Conservation (phyloP, 1,139 yeast genomes). For the Citeromyces siamensis region DNA sequence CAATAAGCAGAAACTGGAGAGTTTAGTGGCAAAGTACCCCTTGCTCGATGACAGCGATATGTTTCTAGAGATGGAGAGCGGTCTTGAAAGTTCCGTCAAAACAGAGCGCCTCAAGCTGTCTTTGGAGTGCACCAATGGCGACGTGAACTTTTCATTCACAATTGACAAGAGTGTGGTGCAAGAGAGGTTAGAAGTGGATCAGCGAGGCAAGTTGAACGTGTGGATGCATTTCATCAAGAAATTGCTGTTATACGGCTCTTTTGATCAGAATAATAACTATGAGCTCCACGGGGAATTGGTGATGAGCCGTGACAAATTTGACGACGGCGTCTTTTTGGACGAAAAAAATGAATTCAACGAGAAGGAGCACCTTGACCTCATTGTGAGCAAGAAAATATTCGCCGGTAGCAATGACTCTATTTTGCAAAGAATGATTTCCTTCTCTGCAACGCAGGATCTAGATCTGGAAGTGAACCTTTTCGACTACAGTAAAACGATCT, state of each 20-base stretch:
- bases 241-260: slow-evolving; percentile 2
- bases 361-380: slow-evolving; percentile 3
- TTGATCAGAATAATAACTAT: slow-evolving; percentile 1
- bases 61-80: slow-evolving; percentile 1
- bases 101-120: slow-evolving; percentile 2
- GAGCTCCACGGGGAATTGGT: slow-evolving; percentile 1
- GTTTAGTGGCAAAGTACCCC: background rate
- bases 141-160: background rate
- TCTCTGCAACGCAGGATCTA: background rate
- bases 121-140: slow-evolving; percentile 4
- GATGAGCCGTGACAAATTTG: background rate
- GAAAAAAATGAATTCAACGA: background rate
- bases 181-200: background rate
- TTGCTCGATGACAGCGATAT: background rate
- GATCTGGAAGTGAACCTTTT: slow-evolving; percentile 2
- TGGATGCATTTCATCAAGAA: slow-evolving; percentile 1
- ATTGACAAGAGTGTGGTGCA: background rate
- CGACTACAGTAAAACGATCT: background rate
- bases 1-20: background rate
- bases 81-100: too few relatives aligned
- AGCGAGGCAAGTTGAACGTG: background rate
- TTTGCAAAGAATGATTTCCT: background rate
- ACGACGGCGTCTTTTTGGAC: background rate
- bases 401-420: slow-evolving; percentile 1
- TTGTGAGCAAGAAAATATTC: background rate